phyloP scores from a whole-genome alignment of 2,329 filamentous ascomycete genomes.

The Chaetoscypha palmicola region DNA sequence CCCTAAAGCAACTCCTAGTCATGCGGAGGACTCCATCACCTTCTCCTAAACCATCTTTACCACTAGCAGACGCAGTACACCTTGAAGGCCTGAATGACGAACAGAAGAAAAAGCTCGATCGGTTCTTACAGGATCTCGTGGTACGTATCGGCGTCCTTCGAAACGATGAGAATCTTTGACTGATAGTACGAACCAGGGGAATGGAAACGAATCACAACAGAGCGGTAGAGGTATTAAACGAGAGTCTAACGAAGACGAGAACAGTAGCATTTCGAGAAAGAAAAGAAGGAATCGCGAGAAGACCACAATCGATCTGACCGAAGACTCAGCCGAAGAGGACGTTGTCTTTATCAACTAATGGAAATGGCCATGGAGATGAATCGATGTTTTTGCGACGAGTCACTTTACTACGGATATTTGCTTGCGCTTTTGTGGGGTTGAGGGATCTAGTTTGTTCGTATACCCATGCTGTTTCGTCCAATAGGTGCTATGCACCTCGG shows the following conservation, averaged over 20 bases:
- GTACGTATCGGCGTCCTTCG: too few relatives aligned
- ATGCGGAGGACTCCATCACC: constrained; percentile 5
- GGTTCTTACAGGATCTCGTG: neutral
- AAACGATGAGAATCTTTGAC: neutral
- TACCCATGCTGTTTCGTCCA: too few relatives aligned
- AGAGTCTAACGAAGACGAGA: neutral
- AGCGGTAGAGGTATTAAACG: constrained; percentile 2
- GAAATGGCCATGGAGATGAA: too few relatives aligned
- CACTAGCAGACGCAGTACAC: neutral
- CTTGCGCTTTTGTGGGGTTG: too few relatives aligned
- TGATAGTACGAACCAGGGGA: neutral
- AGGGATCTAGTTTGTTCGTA: too few relatives aligned
- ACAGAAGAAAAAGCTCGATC: neutral
- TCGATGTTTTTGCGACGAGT: too few relatives aligned
- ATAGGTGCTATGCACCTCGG: too few relatives aligned
- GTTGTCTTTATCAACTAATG: neutral
- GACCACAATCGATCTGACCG: constrained; percentile 4
- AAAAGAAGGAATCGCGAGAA: neutral
- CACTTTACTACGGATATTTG: too few relatives aligned
- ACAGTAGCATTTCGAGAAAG: neutral
- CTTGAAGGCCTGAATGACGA: neutral
- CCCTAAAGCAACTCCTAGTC: constrained; percentile 1
- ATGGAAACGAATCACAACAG: too few relatives aligned
- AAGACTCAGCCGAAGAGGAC: neutral
- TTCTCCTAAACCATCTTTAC: neutral